phyloP scores from a whole-genome alignment of 2,329 filamentous ascomycete genomes.

The Apiospora sp. region DNA sequence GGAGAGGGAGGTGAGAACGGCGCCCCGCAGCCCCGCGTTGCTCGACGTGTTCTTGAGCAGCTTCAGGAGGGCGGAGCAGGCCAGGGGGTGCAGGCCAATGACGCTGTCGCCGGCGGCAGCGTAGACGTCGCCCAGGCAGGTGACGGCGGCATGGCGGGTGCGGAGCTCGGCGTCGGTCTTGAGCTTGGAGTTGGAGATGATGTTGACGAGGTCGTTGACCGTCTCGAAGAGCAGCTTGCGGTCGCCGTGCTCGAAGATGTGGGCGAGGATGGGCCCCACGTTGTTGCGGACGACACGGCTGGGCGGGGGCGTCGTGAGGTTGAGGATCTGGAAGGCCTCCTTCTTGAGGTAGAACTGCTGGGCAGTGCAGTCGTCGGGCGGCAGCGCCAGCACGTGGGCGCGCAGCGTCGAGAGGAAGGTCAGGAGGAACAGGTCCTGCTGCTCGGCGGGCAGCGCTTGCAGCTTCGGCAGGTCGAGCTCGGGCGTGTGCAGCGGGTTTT shows the following conservation, averaged over 20 bases:
- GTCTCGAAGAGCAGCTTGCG: slow-evolving; percentile 93
- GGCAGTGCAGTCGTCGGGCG: slow-evolving; percentile 80
- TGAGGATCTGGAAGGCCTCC: slow-evolving; percentile 92
- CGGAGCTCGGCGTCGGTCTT: slow-evolving; percentile 79
- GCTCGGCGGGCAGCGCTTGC: slow-evolving; percentile 86
- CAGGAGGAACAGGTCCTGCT: slow-evolving; percentile 93
- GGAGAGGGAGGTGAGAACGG: slow-evolving; percentile 76
- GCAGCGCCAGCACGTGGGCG: slow-evolving; percentile 78
- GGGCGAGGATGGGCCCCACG: slow-evolving; percentile 82
- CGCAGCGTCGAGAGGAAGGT: slow-evolving; percentile 86
- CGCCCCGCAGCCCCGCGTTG: slow-evolving; percentile 83
- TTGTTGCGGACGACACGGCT: slow-evolving; percentile 91
- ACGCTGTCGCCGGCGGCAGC: slow-evolving; percentile 93
- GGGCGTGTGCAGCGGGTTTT: slow-evolving; percentile 62
- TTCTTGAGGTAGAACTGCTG: slow-evolving; percentile 94
- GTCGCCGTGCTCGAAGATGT: slow-evolving; percentile 85
- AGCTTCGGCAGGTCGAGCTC: slow-evolving; percentile 93
- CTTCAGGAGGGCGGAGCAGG: slow-evolving; percentile 77
- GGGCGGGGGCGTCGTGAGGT: slow-evolving; percentile 79
- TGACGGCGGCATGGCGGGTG: slow-evolving; percentile 85
- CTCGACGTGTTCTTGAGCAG: slow-evolving; percentile 80
- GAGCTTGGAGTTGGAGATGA: slow-evolving; percentile 76
- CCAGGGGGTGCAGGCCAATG: slow-evolving; percentile 80
- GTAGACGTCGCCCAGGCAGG: slow-evolving; percentile 88
- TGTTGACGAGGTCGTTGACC: slow-evolving; percentile 82